A percentile compares a stretch with the other conserved stretches of the same genome.
These are phyloP conservation scores for Gloeostereum incarnatum DNA, from an alignment of 768 basidiomycete genomes.

Conservation along the genomic window DNA sequence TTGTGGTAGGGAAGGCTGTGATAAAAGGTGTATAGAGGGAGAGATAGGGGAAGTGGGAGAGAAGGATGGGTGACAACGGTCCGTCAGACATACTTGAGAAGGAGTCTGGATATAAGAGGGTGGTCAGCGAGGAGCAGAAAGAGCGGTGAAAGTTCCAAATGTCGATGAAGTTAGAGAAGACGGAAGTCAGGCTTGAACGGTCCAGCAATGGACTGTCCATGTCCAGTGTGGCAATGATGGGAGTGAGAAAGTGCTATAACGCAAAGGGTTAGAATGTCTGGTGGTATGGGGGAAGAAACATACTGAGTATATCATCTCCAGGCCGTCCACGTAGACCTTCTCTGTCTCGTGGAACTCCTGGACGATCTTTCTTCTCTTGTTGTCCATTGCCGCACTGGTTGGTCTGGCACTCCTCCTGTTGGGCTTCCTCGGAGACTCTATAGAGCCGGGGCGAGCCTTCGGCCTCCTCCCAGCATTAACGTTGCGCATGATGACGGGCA, in stretches of 20 bases:
- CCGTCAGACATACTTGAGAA: conserved; percentile 33
- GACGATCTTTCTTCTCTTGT: conserved; percentile 62
- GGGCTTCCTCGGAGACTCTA: conserved; percentile 29
- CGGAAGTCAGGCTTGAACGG: conserved; percentile 55
- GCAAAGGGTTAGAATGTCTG: conserved; percentile 1
- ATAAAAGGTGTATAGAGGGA: conserved; percentile 84
- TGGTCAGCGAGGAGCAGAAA: conserved; percentile 54
- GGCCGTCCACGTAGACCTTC: conserved; percentile 68
- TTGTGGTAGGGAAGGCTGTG: conserved; percentile 62
- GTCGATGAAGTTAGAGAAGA: conserved; percentile 87
- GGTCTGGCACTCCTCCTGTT: conserved; percentile 27
- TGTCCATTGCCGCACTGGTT: conserved; percentile 35
- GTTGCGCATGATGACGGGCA: conserved; percentile 23
- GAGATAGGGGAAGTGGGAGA: conserved; percentile 81
- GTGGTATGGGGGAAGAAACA: conserved; percentile 11
- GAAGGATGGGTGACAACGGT: conserved; percentile 49
- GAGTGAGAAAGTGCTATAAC: conserved; percentile 68
- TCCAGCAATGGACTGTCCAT: conserved; percentile 59
- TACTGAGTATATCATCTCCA: conserved; percentile 78
- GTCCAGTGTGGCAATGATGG: conserved; percentile 70
- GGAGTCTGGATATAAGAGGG: conserved; percentile 21
- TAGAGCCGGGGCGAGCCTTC: conserved; percentile 25
- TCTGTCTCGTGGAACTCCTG: conserved; percentile 79
- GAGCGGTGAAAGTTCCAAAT: conserved; percentile 85
- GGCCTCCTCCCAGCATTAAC: conserved; percentile 16